A percentile compares a stretch with the other conserved stretches of the same genome.
These are phyloP conservation scores for Dendrostoma leiphaemia DNA, from an alignment of 2,329 filamentous ascomycete genomes.

Conservation along the genomic window DNA sequence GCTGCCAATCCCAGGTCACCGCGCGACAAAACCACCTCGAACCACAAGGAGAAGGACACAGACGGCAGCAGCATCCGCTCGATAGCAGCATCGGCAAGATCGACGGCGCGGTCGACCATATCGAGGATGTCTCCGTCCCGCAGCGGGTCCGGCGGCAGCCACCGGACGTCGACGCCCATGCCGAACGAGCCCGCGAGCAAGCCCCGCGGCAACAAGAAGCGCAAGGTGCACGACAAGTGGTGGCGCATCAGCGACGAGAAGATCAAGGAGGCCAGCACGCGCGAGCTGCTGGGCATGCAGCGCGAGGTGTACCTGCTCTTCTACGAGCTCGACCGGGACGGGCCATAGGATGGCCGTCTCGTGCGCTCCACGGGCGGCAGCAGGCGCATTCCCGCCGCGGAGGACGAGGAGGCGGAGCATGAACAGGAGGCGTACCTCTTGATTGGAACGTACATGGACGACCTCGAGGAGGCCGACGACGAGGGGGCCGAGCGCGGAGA, in stretches of 20 bases:
- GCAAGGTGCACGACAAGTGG: slow-evolving; percentile 72
- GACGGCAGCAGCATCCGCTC: slow-evolving; percentile 55
- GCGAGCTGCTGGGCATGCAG: slow-evolving; percentile 89
- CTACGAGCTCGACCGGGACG: slow-evolving; percentile 75
- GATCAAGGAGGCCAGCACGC: slow-evolving; percentile 89
- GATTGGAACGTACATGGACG: background rate
- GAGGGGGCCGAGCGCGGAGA: background rate
- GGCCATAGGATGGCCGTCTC: slow-evolving; percentile 11
- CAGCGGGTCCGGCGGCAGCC: slow-evolving; percentile 29
- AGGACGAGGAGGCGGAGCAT: background rate
- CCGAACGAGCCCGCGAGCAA: slow-evolving; percentile 22
- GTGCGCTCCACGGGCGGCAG: background rate
- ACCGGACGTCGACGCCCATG: slow-evolving; percentile 14
- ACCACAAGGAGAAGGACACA: slow-evolving; percentile 34
- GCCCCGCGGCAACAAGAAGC: slow-evolving; percentile 37
- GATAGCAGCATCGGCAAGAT: slow-evolving; percentile 55
- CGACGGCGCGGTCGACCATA: slow-evolving; percentile 54
- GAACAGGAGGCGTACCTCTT: background rate
- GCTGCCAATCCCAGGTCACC: slow-evolving; percentile 7
- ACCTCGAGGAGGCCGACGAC: background rate
- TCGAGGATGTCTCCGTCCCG: slow-evolving; percentile 43
- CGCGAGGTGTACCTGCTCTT: slow-evolving; percentile 95
- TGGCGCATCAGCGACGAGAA: slow-evolving; percentile 99
- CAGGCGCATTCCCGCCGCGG: background rate
- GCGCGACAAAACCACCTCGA: slow-evolving; percentile 26